Percentiles rank a stretch among this genome's conserved stretches.
phyloP scores from a whole-genome alignment of 768 basidiomycete species.

The Thelephora ganbajun region DNA sequence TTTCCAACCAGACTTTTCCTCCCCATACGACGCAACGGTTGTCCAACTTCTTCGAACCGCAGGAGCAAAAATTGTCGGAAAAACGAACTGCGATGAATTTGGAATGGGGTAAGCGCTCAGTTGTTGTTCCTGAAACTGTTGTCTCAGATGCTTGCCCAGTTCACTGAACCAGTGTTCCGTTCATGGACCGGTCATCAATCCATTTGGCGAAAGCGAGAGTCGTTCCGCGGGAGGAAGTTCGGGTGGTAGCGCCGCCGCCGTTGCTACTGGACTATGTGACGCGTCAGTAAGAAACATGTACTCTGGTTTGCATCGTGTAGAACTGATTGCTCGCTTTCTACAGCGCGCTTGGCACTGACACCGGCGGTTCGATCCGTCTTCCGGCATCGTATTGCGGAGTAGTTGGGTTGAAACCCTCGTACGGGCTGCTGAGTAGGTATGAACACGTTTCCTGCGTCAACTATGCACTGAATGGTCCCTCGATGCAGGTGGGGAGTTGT shows the following conservation, averaged over 20 bases:
- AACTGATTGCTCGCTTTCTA: slow-evolving; percentile 1
- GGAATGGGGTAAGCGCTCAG: slow-evolving; percentile 75
- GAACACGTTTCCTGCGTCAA: slow-evolving; percentile 6
- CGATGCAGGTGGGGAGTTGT: slow-evolving; percentile 73
- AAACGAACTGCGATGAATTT: slow-evolving; percentile 95
- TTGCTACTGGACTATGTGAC: slow-evolving; percentile 70
- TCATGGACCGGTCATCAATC: slow-evolving; percentile 74
- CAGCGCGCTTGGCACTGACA: slow-evolving; percentile 89
- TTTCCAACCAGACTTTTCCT: slow-evolving; percentile 39
- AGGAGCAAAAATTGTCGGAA: slow-evolving; percentile 70
- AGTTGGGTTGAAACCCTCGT: slow-evolving; percentile 88
- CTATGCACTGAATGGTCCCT: neutral
- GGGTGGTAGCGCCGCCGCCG: slow-evolving; percentile 90
- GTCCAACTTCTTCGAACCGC: slow-evolving; percentile 42
- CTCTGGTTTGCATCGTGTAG: neutral
- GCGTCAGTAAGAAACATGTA: slow-evolving; percentile 47
- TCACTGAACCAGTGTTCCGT: slow-evolving; percentile 65
- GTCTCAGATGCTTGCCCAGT: slow-evolving; percentile 22
- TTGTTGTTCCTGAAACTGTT: neutral
- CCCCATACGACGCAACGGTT: slow-evolving; percentile 83
- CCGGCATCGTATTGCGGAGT: slow-evolving; percentile 93
- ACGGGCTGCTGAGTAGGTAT: slow-evolving; percentile 80
- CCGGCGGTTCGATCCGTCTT: slow-evolving; percentile 85
- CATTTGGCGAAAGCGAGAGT: slow-evolving; percentile 25
- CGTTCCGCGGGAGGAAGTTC: slow-evolving; percentile 87